Conservation (phyloP, 2,329 filamentous ascomycete species). For the Triangularia verruculosa region DNA sequence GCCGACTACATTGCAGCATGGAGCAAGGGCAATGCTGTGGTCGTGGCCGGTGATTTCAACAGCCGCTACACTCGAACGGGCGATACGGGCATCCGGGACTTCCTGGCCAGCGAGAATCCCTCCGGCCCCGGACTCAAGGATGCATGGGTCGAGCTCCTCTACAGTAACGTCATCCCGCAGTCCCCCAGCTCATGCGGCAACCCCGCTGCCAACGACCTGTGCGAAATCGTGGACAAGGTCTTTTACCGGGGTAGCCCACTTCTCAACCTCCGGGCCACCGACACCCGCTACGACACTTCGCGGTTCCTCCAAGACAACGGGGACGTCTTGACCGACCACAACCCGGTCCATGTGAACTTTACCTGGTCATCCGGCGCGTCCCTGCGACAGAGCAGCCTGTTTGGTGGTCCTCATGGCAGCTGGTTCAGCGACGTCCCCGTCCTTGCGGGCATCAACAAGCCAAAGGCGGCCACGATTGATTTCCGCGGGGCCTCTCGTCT, state of each 20-base stretch:
- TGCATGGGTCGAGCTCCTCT: conserved; percentile 56
- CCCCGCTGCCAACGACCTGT: conserved; percentile 50
- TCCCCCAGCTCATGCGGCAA: conserved; percentile 53
- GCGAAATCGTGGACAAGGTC: conserved; percentile 67
- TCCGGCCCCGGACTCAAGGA: conserved; percentile 46
- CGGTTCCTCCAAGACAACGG: conserved; percentile 58
- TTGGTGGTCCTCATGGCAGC: conserved; percentile 47
- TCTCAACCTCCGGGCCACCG: conserved; percentile 45
- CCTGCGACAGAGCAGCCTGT: conserved; percentile 45
- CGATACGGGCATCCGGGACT: conserved; percentile 45
- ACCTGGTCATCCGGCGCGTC: conserved; percentile 39
- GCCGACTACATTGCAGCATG: conserved; percentile 53
- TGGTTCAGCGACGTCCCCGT: conserved; percentile 56
- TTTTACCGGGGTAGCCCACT: conserved; percentile 55
- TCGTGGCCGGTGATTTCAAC: conserved; percentile 65
- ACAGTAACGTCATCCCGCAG: conserved; percentile 45
- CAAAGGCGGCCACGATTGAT: conserved; percentile 38
- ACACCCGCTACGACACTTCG: conserved; percentile 53
- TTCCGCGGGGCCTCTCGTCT: conserved; percentile 49
- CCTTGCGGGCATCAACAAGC: conserved; percentile 34
- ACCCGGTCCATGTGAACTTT: conserved; percentile 59
- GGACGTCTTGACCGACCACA: conserved; percentile 60
- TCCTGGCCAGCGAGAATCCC: conserved; percentile 47
- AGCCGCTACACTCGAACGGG: conserved; percentile 57
- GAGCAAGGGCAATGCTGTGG: conserved; percentile 58